Percentiles rank a stretch among this genome's conserved stretches.
Evolutionary conservation across 2,329 filamentous ascomycete genomes (phyloP).

Genomic region (Colletotrichum magnum): DNA sequence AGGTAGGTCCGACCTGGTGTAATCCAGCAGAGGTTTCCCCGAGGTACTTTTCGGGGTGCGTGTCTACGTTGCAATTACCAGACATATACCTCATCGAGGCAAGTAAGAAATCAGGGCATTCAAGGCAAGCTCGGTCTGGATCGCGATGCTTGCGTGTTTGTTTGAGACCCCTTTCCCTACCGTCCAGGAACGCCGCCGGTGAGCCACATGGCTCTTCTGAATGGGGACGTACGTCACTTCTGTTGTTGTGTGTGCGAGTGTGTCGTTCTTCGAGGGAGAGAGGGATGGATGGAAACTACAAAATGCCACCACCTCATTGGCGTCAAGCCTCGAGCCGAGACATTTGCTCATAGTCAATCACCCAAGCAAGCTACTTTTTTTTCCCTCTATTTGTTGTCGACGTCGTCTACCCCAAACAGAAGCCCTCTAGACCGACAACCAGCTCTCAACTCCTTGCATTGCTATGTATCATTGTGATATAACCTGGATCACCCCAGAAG

Average conservation of each 20-base stretch:
- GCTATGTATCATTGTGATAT: conserved; percentile 40
- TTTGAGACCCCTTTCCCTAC: too few species aligned
- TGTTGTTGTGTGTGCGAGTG: conserved; percentile 14
- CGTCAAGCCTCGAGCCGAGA: conserved; percentile 29
- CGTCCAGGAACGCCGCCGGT: too few species aligned
- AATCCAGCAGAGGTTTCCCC: too few species aligned
- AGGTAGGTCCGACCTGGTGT: too few species aligned
- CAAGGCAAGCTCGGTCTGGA: neutral
- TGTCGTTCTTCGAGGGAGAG: neutral
- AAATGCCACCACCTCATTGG: conserved; percentile 43
- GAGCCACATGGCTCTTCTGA: conserved; percentile 28
- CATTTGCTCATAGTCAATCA: neutral
- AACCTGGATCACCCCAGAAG: conserved; percentile 35
- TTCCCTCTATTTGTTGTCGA: too few species aligned
- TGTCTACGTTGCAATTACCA: conserved; percentile 1
- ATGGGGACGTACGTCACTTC: conserved; percentile 33
- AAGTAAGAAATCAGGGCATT: conserved; percentile 3
- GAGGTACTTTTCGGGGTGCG: too few species aligned
- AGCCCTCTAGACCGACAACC: conserved; percentile 4
- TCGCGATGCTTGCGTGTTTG: too few species aligned
- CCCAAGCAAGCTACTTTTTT: neutral
- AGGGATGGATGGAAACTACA: conserved; percentile 27
- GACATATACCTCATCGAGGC: conserved; percentile 15
- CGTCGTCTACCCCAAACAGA: conserved; percentile 8
- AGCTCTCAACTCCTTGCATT: conserved; percentile 19